phyloP scores from a whole-genome alignment of 108 stramenopile species.

The Craspedostauros australis region DNA sequence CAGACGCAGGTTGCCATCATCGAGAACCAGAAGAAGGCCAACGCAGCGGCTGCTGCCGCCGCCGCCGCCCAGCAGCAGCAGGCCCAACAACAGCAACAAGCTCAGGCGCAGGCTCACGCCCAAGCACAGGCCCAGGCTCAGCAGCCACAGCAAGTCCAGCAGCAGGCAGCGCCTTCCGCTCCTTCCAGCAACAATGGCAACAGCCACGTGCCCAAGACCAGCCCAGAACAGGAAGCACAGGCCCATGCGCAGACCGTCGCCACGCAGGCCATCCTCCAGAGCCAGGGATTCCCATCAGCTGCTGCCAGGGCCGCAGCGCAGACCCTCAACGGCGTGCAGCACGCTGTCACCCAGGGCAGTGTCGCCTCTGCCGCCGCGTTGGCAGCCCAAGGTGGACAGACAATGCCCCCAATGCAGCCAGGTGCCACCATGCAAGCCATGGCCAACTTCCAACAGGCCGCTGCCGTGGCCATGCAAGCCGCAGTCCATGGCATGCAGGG shows the following conservation, averaged over 20 bases:
- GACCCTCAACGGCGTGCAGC: conserved; percentile 12
- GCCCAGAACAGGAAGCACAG: conserved; percentile 4
- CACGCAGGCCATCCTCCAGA: conserved; percentile 36
- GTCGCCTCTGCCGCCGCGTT: neutral
- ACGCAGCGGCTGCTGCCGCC: neutral
- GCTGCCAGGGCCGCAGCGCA: conserved; percentile 41
- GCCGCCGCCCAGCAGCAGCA: conserved; percentile 2
- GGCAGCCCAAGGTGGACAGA: neutral
- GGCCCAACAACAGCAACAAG: neutral
- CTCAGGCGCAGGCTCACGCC: too few relatives aligned
- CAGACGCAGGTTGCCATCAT: conserved; percentile 45
- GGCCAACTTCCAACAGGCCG: conserved; percentile 62
- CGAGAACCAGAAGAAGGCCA: conserved; percentile 8
- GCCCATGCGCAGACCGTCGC: conserved; percentile 36
- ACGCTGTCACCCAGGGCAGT: neutral
- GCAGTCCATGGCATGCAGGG: conserved; percentile 42
- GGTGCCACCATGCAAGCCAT: conserved; percentile 66
- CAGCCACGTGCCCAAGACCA: neutral
- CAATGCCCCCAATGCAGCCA: conserved; percentile 40
- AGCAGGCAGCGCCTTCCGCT: too few relatives aligned
- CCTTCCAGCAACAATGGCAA: neutral
- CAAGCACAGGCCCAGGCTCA: neutral
- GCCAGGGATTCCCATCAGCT: conserved; percentile 35
- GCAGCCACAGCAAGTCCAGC: neutral
- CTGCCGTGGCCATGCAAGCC: conserved; percentile 50